phyloP scores from a whole-genome alignment of 306 rosid species.

The Arachis hypogaea region DNA sequence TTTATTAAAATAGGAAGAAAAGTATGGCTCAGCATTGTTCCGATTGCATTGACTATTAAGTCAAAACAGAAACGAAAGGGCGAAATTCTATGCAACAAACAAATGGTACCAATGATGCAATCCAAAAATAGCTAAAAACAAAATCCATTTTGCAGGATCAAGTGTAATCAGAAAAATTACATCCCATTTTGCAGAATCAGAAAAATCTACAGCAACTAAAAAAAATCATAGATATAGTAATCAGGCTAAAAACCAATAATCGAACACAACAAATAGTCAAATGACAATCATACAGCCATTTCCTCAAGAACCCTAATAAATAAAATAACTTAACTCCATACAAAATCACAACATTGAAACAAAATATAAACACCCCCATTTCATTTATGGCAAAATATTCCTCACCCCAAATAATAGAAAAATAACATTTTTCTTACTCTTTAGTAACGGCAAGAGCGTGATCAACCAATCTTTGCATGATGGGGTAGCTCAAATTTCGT shows the following conservation, averaged over 20 bases:
- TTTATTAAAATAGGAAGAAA: neutral
- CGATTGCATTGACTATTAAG: neutral
- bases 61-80: slow-evolving; percentile 5
- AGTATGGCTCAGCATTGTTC: neutral
- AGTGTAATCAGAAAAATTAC: neutral
- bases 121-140: slow-evolving; percentile 12
- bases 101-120: slow-evolving; percentile 12
- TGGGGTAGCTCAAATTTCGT: slow-evolving; percentile 11
- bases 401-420: neutral
- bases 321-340: neutral
- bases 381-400: neutral
- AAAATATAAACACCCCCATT: slow-evolving; percentile 9
- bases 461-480: slow-evolving; percentile 73
- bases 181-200: slow-evolving; percentile 3
- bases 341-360: neutral
- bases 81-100: slow-evolving; percentile 15
- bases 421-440: slow-evolving; percentile 63
- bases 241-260: neutral
- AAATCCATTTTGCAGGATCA: neutral
- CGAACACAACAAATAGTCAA: neutral
- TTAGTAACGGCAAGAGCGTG: slow-evolving; percentile 66
- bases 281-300: neutral
- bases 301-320: slow-evolving; percentile 21
- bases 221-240: neutral
- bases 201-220: slow-evolving; percentile 6